Conservation (phyloP, 1,284 basidiomycete species). For the Chalciporus piperatoides region DNA sequence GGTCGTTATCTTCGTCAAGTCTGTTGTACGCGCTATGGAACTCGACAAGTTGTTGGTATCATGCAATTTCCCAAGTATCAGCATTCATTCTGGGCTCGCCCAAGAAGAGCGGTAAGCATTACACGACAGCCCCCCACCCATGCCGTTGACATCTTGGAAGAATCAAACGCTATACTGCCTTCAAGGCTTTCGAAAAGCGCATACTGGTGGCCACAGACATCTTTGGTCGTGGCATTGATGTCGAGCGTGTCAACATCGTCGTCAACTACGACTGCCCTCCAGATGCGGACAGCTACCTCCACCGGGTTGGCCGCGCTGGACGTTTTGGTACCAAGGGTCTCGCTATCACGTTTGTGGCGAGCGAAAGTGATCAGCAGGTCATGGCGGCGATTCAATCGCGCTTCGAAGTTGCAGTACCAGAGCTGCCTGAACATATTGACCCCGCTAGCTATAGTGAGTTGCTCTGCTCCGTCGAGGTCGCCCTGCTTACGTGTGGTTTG, state of each 20-base stretch:
- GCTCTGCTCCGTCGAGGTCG: neutral
- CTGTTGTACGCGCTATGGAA: slow-evolving; percentile 93
- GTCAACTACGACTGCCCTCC: slow-evolving; percentile 95
- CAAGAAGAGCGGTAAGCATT: slow-evolving; percentile 90
- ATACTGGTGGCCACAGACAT: slow-evolving; percentile 98
- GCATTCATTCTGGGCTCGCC: slow-evolving; percentile 90
- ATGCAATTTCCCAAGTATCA: slow-evolving; percentile 98
- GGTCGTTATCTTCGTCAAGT: slow-evolving; percentile 99
- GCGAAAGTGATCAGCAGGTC: slow-evolving; percentile 90
- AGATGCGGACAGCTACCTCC: slow-evolving; percentile 97
- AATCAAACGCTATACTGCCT: slow-evolving; percentile 96
- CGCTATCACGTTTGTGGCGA: slow-evolving; percentile 96
- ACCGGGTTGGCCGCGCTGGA: slow-evolving; percentile 98
- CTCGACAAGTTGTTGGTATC: slow-evolving; percentile 94
- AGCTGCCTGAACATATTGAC: slow-evolving; percentile 91
- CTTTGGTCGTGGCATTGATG: slow-evolving; percentile 96
- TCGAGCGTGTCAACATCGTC: slow-evolving; percentile 96
- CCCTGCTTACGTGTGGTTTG: neutral
- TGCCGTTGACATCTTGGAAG: slow-evolving; percentile 38
- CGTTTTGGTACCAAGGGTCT: slow-evolving; percentile 99
- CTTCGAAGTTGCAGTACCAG: slow-evolving; percentile 92
- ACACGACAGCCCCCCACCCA: neutral
- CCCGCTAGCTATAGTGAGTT: slow-evolving; percentile 81
- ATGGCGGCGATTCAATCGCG: slow-evolving; percentile 88
- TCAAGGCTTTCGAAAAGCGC: slow-evolving; percentile 99